Evolutionary conservation across 768 basidiomycete genomes (phyloP).

Genomic region (Kwoniella shandongensis): DNA sequence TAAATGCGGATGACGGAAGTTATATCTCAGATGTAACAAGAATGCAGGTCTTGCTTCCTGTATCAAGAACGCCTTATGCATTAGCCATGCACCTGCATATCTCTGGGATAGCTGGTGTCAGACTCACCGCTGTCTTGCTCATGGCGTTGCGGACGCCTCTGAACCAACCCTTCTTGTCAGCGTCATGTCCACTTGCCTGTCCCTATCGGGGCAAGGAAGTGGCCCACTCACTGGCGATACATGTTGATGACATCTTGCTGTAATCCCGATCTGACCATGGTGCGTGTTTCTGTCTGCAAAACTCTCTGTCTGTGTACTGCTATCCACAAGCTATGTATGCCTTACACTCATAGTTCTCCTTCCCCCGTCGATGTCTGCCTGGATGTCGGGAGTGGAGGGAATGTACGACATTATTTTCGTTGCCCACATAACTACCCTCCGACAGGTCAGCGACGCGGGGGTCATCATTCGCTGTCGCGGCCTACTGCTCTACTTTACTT

Average conservation of each 20-base stretch:
- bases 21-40: conserved; percentile 47
- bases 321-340: no score
- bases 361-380: no score
- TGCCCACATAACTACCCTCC: neutral
- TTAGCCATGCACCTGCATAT: neutral
- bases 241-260: conserved; percentile 52
- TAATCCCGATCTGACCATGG: conserved; percentile 46
- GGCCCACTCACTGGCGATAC: conserved; percentile 45
- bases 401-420: neutral
- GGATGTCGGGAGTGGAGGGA: conserved; percentile 3
- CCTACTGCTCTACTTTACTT: neutral
- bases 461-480: conserved; percentile 19
- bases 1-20: conserved; percentile 46
- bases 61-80: neutral
- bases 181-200: neutral
- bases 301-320: no score
- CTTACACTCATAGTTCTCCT: no score
- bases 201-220: neutral
- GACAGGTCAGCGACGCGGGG: conserved; percentile 11
- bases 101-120: neutral
- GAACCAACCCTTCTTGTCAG: neutral
- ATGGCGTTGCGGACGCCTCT: conserved; percentile 42
- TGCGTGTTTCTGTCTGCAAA: neutral
- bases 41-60: conserved; percentile 45
- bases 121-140: conserved; percentile 37